Evolutionary conservation across 1,139 yeast species (phyloP), one percentile per base, ranked within the genome.

Genomic region (Yarrowia galli): DNA sequence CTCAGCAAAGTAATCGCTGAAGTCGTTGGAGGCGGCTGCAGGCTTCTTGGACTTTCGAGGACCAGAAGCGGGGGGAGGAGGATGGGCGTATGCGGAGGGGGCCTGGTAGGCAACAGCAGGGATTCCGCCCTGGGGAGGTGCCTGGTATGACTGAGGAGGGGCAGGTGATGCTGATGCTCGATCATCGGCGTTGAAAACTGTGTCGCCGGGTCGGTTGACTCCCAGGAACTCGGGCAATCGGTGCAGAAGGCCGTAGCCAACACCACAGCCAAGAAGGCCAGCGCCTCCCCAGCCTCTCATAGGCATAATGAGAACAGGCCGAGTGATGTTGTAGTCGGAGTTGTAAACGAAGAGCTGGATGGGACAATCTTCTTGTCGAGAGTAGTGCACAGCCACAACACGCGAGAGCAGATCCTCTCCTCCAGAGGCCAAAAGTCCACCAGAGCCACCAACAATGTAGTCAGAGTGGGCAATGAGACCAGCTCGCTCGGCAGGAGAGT

Each of bases 231-330:
- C 89, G 0, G 97, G 97, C 20, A 95, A 80, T 71, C 97, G 82
- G 75, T 95, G 98, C 67, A 95, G 80, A 68, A 90, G 82, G 0
- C 98, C 98, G 75, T 92, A 93, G 0, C 98, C 98, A 13, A 95
- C 96, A 72, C 93, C 97, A 78, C 98, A 93, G 1, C 99, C 99
- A 54, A 95, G 80, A 45, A 92, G 81, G 0, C 97, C 97, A 70
- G 82, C 84, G 0, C 90, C 89, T 25, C 89, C 89, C 87, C 88
- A 85, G 28, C 75, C 75, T 13, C 79, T 79, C 70, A 83, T 83
- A 2, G 93, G 92, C 68, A 86, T 82, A 25, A 93, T 92, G 0
- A 92, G 86, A 4, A 93, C 96, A 0, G 97, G 97, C 72, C 98
- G 84, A 65, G 92, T 87, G 8, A 90, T 84, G 75, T 93, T 96